phyloP scores from a whole-genome alignment of 2,329 filamentous ascomycete genomes.

The Ascochyta viciae-villosae region DNA sequence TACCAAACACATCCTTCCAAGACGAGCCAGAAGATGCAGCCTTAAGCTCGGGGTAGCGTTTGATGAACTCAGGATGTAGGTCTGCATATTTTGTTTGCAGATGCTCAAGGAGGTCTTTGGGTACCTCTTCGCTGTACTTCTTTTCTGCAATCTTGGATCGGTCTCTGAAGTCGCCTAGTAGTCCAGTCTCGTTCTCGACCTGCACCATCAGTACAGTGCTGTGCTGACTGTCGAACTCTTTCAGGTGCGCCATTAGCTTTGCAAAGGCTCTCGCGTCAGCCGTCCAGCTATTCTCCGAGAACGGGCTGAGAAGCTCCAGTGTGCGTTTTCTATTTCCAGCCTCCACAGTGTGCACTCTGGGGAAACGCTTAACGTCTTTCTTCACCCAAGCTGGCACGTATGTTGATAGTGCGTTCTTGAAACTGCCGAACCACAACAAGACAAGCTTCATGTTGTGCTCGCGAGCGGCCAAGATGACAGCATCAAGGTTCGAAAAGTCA shows the following conservation, averaged over 20 bases:
- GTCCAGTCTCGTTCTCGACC: slow-evolving; percentile 63
- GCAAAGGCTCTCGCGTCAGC: slow-evolving; percentile 52
- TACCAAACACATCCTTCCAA: slow-evolving; percentile 54
- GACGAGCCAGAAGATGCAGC: slow-evolving; percentile 20
- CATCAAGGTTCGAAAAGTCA: slow-evolving; percentile 53
- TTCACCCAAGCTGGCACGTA: slow-evolving; percentile 40
- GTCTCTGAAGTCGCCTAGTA: slow-evolving; percentile 62
- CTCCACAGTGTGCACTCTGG: slow-evolving; percentile 31
- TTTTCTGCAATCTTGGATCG: slow-evolving; percentile 52
- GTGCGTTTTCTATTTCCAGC: slow-evolving; percentile 30
- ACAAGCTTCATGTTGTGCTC: slow-evolving; percentile 50
- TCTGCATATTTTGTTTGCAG: slow-evolving; percentile 23
- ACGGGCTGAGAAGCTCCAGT: slow-evolving; percentile 36
- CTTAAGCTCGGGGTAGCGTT: slow-evolving; percentile 30
- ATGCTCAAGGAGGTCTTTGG: slow-evolving; percentile 45
- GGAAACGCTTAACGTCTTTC: slow-evolving; percentile 45
- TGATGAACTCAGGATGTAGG: slow-evolving; percentile 38
- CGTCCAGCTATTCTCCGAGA: slow-evolving; percentile 45
- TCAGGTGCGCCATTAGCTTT: slow-evolving; percentile 50
- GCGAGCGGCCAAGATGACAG: slow-evolving; percentile 49
- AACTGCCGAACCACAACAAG: slow-evolving; percentile 57
- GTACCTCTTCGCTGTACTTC: slow-evolving; percentile 51
- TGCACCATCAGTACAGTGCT: slow-evolving; percentile 64
- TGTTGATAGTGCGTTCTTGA: slow-evolving; percentile 53
- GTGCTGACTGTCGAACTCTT: slow-evolving; percentile 55